Conservation (phyloP, 225 moss, liverwort and hornwort genomes). For the Asterella californica region DNA sequence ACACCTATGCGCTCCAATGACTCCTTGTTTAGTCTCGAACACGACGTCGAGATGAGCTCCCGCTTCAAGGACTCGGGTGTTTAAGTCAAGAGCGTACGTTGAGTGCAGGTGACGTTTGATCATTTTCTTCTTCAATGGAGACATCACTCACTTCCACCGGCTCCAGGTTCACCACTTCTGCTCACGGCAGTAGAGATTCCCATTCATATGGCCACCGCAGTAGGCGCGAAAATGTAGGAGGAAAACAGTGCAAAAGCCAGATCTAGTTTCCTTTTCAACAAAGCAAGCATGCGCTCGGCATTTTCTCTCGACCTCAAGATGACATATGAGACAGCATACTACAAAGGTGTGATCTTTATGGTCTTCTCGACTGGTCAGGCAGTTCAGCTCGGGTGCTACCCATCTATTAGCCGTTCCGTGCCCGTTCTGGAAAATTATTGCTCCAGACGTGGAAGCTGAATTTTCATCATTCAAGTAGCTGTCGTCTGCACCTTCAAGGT, state of each 20-base stretch:
- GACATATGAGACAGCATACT: too few species aligned
- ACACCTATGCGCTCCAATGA: slow-evolving; percentile 23
- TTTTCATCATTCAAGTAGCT: neutral
- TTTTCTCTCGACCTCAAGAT: neutral
- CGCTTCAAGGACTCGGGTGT: slow-evolving; percentile 17
- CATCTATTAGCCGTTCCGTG: neutral
- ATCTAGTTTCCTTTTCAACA: neutral
- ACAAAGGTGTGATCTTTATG: neutral
- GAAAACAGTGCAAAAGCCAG: neutral
- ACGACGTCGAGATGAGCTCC: slow-evolving; percentile 18
- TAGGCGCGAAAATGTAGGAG: neutral
- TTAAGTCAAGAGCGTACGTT: slow-evolving; percentile 7
- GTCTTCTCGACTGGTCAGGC: neutral
- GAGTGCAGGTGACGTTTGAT: neutral
- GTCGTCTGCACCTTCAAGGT: neutral
- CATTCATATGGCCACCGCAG: too few species aligned
- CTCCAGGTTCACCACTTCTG: neutral
- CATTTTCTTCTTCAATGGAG: neutral
- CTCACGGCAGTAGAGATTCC: neutral
- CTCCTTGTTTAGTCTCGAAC: slow-evolving; percentile 25
- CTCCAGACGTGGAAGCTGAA: neutral
- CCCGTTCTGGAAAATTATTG: neutral
- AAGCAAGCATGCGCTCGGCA: neutral
- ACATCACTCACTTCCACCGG: neutral
- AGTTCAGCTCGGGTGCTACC: neutral